Base-by-base conservation (phyloP, 192 early-diverging fungal species). In the Coemansia sp. region DNA sequence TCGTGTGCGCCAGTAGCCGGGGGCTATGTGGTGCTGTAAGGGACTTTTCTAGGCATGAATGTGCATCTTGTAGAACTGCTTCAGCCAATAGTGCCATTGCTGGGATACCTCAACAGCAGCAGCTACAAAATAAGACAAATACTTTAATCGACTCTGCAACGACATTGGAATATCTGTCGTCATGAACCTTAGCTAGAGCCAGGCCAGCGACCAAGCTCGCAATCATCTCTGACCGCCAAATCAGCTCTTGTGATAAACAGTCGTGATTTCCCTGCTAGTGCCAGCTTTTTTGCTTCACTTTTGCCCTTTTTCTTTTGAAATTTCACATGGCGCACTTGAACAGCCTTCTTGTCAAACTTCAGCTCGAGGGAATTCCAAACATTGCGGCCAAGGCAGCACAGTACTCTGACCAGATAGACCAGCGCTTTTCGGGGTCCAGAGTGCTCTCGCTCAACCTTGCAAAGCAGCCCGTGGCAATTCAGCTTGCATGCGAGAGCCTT, bases 401-500 rank as follows among this genome's bases (percentile, higher is more conserved):
- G 71, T 77, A 65, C 46, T 77, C 71, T 43, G 60, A 68, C 58
- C 66, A 73, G 31, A 67, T 83, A 56, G 55, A 69, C 45, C 68
- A 68, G 46, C 67, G 62, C 3, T 43, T 76, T 5, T 39, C 63
- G 1, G 40, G 65, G 20, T 46, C 66, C 26, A 67, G 60, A n/a
- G 67, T 62, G 58, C 70, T 39, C 11, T 38, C 55, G 7, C 57
- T 74, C 24, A 51, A 62, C 35, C 68, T 74, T 3, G 70, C 68
- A 55, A 65, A 69, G 24, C 71, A 64, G 36, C 34, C 72, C 10
- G 61, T 71, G 10, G 70, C 74, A 13, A 77, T 83, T 38, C 75
- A 77, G 23, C 72, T 83, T 9, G 80, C 80, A 35, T 77, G 80
- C 56, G 80, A 83, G 20, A 37, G 20, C n/a, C 62, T 83, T 1